Percentiles rank a stretch among this genome's conserved stretches.
phyloP scores from a whole-genome alignment of 768 basidiomycete genomes.

The Mycena maculata region DNA sequence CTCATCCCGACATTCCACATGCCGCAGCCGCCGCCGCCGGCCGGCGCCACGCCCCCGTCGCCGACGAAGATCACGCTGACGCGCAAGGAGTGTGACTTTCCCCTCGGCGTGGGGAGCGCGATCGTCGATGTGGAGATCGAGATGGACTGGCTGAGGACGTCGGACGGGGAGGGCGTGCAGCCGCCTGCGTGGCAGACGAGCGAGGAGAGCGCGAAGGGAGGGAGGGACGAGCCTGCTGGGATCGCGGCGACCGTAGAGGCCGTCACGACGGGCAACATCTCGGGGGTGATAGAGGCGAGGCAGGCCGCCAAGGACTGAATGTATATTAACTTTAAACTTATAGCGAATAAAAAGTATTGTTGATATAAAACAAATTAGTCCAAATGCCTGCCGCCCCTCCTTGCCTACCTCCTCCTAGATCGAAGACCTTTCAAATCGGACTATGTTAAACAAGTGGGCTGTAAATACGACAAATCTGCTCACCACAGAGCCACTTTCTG shows the following conservation, averaged over 20 bases:
- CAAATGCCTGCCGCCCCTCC: too few species aligned
- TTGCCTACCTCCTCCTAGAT: too few species aligned
- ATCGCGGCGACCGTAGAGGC: conserved; percentile 48
- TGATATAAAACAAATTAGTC: too few species aligned
- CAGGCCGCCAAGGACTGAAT: conserved; percentile 45
- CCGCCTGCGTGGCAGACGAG: conserved; percentile 39
- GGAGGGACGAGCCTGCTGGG: conserved; percentile 43
- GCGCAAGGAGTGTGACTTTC: conserved; percentile 80
- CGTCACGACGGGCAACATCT: conserved; percentile 35
- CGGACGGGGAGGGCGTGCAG: conserved; percentile 39
- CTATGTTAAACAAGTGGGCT: too few species aligned
- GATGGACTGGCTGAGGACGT: conserved; percentile 59
- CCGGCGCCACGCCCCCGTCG: conserved; percentile 21
- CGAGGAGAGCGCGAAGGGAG: conserved; percentile 39
- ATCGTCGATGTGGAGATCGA: conserved; percentile 76
- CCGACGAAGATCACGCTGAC: conserved; percentile 58
- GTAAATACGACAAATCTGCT: too few species aligned
- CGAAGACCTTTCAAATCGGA: too few species aligned
- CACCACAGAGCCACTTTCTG: too few species aligned
- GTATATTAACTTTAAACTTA: background rate
- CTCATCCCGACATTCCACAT: conserved; percentile 88
- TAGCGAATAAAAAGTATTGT: too few species aligned
- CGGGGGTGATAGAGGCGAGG: conserved; percentile 46
- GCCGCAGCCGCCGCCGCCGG: conserved; percentile 55
- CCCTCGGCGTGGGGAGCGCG: conserved; percentile 75